Base-by-base conservation (phyloP, 768 basidiomycete species). In the Leccinum incarnatum region DNA sequence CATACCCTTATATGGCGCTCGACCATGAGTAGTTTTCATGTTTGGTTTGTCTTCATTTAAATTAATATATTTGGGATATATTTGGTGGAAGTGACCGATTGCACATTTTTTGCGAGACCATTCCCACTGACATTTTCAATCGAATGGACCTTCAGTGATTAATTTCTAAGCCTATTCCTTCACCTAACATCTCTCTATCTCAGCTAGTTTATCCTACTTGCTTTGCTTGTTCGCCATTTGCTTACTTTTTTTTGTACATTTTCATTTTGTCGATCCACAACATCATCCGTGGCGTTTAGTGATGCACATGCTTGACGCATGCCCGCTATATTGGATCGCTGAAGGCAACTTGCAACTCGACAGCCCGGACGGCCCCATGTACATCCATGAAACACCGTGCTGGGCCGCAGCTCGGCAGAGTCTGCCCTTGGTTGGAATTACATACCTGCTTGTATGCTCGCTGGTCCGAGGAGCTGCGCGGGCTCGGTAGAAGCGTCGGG, bases 1-100 rank as follows among this genome's bases (percentile, higher is more conserved):
- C 79, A 59, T 85, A 86, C 67, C 85, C 87, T 21, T 86, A 86
- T 66, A 77, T 81, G 70, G 74, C 72, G 27, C 68, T 82, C 56
- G 82, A 85, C 65, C 78, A 81, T 55, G 71, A 74, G 53, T 67
- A 70, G 53, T 42, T 40, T 34, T 59, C 53, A 59, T 62, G 30
- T 54, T 60, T 52, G 62, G 60, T 64, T 62, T 60, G 55, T 58
- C 57, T 48, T 21, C 40, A 49, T 59, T 60, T 61, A 56, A 62
- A 58, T 62, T 60, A 42, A 42, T 42, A 42, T 42, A 52, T 57
- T 62, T 60, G 61, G 27, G 56, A 61, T 56, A 62, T 45, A 52
- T 36, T 57, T 47, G 54, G 30, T 57, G 64, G 53, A 49, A 56
- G 55, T 48, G 58, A 60, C 45, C 61, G 34, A 51, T 48, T 30